These are phyloP conservation scores for Phytophthora ohioensis DNA, from an alignment of 352 stramenopile species.

Conservation along the genomic window DNA sequence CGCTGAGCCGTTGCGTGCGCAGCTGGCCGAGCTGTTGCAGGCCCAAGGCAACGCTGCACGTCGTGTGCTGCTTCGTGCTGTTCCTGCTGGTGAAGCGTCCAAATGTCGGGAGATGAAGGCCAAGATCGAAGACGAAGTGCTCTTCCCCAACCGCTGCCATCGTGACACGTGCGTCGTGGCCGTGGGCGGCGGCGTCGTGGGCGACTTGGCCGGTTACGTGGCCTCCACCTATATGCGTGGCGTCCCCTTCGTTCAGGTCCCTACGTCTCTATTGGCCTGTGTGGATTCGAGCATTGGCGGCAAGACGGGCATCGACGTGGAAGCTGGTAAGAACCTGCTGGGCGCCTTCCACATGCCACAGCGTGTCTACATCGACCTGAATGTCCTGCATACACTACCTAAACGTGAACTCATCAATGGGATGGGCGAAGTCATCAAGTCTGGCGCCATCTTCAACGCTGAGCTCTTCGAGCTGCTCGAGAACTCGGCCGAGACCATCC, in stretches of 20 bases:
- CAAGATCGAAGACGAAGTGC: conserved; percentile 81
- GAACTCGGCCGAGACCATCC: conserved; percentile 86
- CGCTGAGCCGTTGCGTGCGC: conserved; percentile 60
- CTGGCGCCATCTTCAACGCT: conserved; percentile 95
- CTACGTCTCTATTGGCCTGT: conserved; percentile 98
- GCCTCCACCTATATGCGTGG: conserved; percentile 97
- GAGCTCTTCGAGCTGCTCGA: conserved; percentile 96
- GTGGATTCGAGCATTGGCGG: conserved; percentile 98
- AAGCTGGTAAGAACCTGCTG: conserved; percentile 98
- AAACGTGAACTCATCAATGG: conserved; percentile 96
- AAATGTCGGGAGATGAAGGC: conserved; percentile 86
- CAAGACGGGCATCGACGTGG: conserved; percentile 98
- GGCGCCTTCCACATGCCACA: conserved; percentile 98
- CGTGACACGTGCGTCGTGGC: conserved; percentile 86
- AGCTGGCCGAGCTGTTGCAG: conserved; percentile 53
- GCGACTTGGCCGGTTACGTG: conserved; percentile 98
- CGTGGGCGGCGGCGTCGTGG: conserved; percentile 97
- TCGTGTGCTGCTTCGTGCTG: conserved; percentile 70
- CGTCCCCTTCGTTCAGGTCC: conserved; percentile 91
- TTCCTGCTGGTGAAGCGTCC: conserved; percentile 75
- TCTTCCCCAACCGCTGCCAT: conserved; percentile 86
- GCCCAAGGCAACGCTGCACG: conserved; percentile 38
- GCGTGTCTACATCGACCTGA: conserved; percentile 96
- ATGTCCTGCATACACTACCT: conserved; percentile 93
- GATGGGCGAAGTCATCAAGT: conserved; percentile 98